Base-by-base conservation (phyloP, 2,329 filamentous ascomycete species). In the Bipolaris zeicola region DNA sequence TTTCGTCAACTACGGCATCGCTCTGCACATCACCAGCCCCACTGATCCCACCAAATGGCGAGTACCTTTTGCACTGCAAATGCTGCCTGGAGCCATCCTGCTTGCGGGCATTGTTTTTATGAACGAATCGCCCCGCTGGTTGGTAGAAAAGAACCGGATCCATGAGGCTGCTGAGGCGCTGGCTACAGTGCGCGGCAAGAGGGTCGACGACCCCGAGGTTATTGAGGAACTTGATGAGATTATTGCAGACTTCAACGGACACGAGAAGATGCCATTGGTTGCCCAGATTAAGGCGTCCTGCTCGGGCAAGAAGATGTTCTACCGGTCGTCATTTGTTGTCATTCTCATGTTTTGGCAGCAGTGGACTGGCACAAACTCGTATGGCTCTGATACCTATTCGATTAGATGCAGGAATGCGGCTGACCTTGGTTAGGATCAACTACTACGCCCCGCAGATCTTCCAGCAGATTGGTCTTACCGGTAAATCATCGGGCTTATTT, bases 1-100 rank as follows among this genome's bases (percentile, higher is more conserved):
- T 72, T 83, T 82, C 71, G 77, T 83, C 51, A 81, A 83, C 66
- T 84, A 82, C 59, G 81, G 81, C 34, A 81, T 83, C 43, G 69
- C 76, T 18, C 70, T 78, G 24, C 76, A 79, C 46, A 77, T 83
- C 50, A 74, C 71, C n/a, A 55, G 67, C 10, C 53, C 58, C 5
- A 69, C 76, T 3, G 75, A 76, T 36, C 77, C 80, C 2, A 76
- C 74, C n/a, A 82, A 84, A 68, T 85, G 82, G 82, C 78, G 81
- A 6, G 73, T 83, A 3, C 82, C 82, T 0, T 81, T 84, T 20
- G 81, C 78, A 1, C 71, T 84, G 8, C 82, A 85, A 66, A 80
- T 83, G 52, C 73, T 84, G 1, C 82, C 82, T 0, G 82, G 81
- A 14, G 76, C 76, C 0, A 62, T 83, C n/a, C 78, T 85, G 49